Evolutionary conservation across 768 basidiomycete species (phyloP), one percentile per base, ranked within the genome.

Genomic region (Boletus edulis): DNA sequence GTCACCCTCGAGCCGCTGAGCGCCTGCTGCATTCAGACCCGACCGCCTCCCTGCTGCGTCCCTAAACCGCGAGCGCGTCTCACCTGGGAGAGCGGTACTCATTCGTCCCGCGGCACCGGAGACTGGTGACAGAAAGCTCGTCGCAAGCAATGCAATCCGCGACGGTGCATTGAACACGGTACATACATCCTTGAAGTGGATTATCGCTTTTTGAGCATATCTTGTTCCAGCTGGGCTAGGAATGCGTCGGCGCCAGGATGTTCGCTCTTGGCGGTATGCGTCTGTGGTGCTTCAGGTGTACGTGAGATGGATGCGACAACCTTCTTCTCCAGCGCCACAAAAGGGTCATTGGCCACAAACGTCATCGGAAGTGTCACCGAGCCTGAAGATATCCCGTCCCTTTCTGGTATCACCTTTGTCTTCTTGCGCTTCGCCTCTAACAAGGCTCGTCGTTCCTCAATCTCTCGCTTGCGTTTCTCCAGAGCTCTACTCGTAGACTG

Each of bases 361-460:
- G 52, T 41, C 18, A 39, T 34, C 6, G 58, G 44, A 38, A 53
- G 42, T 7, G 50, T 37, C 3, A 18, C 29, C 1, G 58, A 52
- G 29, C 9, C 32, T 17, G 47, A 50, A 17, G 56, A 34, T 3
- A 4, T 24, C 20, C 3, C 51, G 29, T 56, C 52, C 37, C 43
- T 60, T 5, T 61, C 58, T 7, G 49, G 55, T 29, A 1, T n/a
- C 20, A 24, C 29, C 50, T 60, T 73, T 40, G 73, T 62, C 70
- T 89, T 91, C 62, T 76, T 76, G 58, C 87, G 77, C 70, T 89
- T 89, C 24, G 85, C 86, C 43, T 87, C 85, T 22, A 91, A 59
- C 56, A 82, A 38, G 60, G 72, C 71, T 32, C 76, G 71, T 54
- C 89, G 74, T 63, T 89, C 86, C 65, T 89, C 89, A 1, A 89